phyloP scores from a whole-genome alignment of 2,329 filamentous ascomycete genomes.

The Penicillium fuscoglaucum region DNA sequence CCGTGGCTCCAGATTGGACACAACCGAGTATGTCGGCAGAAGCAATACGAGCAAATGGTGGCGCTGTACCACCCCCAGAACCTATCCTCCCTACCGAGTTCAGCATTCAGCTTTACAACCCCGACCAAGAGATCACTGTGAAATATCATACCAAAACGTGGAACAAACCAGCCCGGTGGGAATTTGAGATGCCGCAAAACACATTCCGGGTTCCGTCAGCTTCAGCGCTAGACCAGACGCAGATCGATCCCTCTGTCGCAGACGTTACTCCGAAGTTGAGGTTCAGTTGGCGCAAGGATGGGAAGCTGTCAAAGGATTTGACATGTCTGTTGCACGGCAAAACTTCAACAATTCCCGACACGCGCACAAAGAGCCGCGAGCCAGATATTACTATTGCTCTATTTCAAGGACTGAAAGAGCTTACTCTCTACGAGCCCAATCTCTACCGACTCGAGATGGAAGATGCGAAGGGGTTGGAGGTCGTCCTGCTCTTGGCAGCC shows the following conservation, averaged over 20 bases:
- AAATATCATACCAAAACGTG: slow-evolving; percentile 70
- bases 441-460: slow-evolving; percentile 87
- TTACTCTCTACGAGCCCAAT: slow-evolving; percentile 93
- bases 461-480: slow-evolving; percentile 88
- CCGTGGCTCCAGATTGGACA: slow-evolving; percentile 81
- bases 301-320: slow-evolving; percentile 81
- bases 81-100: slow-evolving; percentile 77
- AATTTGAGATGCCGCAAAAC: slow-evolving; percentile 86
- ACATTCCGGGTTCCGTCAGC: slow-evolving; percentile 78
- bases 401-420: slow-evolving; percentile 71
- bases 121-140: slow-evolving; percentile 76
- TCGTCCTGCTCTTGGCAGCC: slow-evolving; percentile 67
- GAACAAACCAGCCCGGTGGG: slow-evolving; percentile 79
- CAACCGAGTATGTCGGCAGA: slow-evolving; percentile 79
- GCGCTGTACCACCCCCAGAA: slow-evolving; percentile 63
- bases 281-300: slow-evolving; percentile 88
- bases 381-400: slow-evolving; percentile 94
- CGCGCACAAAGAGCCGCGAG: slow-evolving; percentile 77
- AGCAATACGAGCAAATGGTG: slow-evolving; percentile 70
- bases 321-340: slow-evolving; percentile 84
- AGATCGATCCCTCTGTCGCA: slow-evolving; percentile 58
- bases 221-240: slow-evolving; percentile 74
- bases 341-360: slow-evolving; percentile 60
- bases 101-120: slow-evolving; percentile 87
- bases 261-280: slow-evolving; percentile 68